A percentile compares a stretch with the other conserved stretches of the same genome.
phyloP scores from a whole-genome alignment of 495 filamentous ascomycete genomes.

The Cercophora sp. region DNA sequence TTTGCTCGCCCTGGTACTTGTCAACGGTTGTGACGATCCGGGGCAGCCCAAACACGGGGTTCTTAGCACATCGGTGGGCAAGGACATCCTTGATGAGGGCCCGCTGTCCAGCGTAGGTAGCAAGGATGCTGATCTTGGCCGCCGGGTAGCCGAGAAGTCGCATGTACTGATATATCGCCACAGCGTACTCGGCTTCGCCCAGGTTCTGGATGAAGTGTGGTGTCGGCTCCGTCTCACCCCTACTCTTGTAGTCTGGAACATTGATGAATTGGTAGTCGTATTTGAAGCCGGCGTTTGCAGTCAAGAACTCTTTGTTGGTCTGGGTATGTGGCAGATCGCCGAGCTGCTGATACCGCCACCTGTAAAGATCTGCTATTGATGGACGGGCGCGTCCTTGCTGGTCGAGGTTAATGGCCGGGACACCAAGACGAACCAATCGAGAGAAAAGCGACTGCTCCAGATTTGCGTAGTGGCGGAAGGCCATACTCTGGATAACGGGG shows the following conservation, averaged over 20 bases:
- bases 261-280: constrained; percentile 98
- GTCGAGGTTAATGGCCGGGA: constrained; percentile 84
- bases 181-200: constrained; percentile 94
- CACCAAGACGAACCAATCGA: constrained; percentile 81
- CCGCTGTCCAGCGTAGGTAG: constrained; percentile 92
- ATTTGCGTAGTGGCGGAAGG: constrained; percentile 94
- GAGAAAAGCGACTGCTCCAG: constrained; percentile 94
- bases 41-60: constrained; percentile 83
- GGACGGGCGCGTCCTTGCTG: constrained; percentile 87
- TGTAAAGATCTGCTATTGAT: constrained; percentile 83
- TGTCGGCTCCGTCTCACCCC: constrained; percentile 83
- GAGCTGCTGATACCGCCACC: constrained; percentile 85
- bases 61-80: constrained; percentile 76
- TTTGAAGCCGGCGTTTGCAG: constrained; percentile 85
- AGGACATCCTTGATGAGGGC: constrained; percentile 89
- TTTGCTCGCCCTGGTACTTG: constrained; percentile 98
- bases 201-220: constrained; percentile 97
- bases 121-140: constrained; percentile 81
- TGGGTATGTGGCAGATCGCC: constrained; percentile 74
- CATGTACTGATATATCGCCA: constrained; percentile 97
- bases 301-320: constrained; percentile 63
- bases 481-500: constrained; percentile 89
- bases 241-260: constrained; percentile 88
- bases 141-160: constrained; percentile 94
- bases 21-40: constrained; percentile 91